Percentiles rank a stretch among this genome's conserved stretches.
phyloP scores from a whole-genome alignment of 805 yeast species.

The Hanseniaspora singularis region DNA sequence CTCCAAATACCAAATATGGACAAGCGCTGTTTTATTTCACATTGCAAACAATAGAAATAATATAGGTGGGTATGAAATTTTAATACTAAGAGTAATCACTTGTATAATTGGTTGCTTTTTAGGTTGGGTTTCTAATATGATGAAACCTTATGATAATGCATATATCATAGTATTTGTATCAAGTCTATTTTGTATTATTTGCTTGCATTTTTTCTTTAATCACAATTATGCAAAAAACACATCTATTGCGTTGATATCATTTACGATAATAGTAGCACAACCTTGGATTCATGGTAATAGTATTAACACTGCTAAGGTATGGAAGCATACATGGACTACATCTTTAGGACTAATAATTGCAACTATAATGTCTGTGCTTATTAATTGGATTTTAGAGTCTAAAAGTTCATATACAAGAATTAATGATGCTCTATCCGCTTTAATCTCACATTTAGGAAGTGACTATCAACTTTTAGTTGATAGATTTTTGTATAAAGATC shows the following conservation, averaged over 20 bases:
- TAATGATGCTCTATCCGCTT: slow-evolving; percentile 30
- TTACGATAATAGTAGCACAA: slow-evolving; percentile 32
- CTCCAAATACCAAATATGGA: slow-evolving; percentile 33
- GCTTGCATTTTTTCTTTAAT: slow-evolving; percentile 29
- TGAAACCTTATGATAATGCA: slow-evolving; percentile 30
- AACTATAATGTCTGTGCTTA: slow-evolving; percentile 28
- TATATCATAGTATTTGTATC: slow-evolving; percentile 34
- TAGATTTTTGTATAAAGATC: slow-evolving; percentile 38
- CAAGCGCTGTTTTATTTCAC: slow-evolving; percentile 33
- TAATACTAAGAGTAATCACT: slow-evolving; percentile 27
- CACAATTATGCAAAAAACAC: slow-evolving; percentile 36
- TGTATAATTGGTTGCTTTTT: slow-evolving; percentile 35
- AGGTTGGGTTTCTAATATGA: slow-evolving; percentile 37
- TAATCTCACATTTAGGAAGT: slow-evolving; percentile 35
- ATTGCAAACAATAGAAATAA: slow-evolving; percentile 34
- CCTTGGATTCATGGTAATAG: slow-evolving; percentile 17
- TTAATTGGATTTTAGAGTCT: slow-evolving; percentile 40
- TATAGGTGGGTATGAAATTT: slow-evolving; percentile 29
- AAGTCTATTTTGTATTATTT: slow-evolving; percentile 28
- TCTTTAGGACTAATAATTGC: slow-evolving; percentile 33
- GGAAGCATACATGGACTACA: slow-evolving; percentile 33
- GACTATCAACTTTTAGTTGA: slow-evolving; percentile 39
- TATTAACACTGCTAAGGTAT: slow-evolving; percentile 20
- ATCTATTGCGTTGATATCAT: slow-evolving; percentile 31
- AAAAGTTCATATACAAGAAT: slow-evolving; percentile 36